A percentile compares a stretch with the other conserved stretches of the same genome.
These are phyloP conservation scores for Garcia nutans DNA, from an alignment of 345 rosid species.

Conservation along the genomic window DNA sequence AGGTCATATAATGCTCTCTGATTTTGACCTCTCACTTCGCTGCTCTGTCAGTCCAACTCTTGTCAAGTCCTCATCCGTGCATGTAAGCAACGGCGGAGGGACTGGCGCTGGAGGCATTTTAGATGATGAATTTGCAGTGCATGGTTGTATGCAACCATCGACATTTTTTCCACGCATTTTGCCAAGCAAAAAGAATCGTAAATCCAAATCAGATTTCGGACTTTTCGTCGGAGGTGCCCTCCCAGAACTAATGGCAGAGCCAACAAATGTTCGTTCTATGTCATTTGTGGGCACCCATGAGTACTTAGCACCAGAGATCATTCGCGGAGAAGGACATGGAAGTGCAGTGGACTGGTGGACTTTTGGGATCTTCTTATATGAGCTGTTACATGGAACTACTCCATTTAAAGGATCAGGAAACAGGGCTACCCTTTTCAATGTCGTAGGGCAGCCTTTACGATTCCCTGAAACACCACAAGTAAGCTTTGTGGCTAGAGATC, in stretches of 20 bases:
- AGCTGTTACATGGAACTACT: slow-evolving; percentile 75
- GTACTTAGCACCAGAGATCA: slow-evolving; percentile 84
- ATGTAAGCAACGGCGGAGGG: slow-evolving; percentile 27
- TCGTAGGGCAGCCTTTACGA: slow-evolving; percentile 76
- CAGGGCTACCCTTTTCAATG: slow-evolving; percentile 78
- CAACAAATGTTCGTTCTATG: slow-evolving; percentile 84
- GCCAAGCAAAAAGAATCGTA: slow-evolving; percentile 71
- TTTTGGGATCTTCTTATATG: slow-evolving; percentile 80
- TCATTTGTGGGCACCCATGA: slow-evolving; percentile 95
- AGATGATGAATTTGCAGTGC: slow-evolving; percentile 59
- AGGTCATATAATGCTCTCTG: slow-evolving; percentile 92
- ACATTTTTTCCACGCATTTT: slow-evolving; percentile 77
- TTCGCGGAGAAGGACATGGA: slow-evolving; percentile 96
- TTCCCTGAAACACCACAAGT: slow-evolving; percentile 77
- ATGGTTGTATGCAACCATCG: slow-evolving; percentile 70
- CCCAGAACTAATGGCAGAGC: slow-evolving; percentile 94
- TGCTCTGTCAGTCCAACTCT: slow-evolving; percentile 85
- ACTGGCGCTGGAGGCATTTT: slow-evolving; percentile 42
- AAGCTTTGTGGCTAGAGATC: slow-evolving; percentile 66
- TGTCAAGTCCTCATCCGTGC: slow-evolving; percentile 77
- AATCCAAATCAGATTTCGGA: slow-evolving; percentile 81
- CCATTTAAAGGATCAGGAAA: slow-evolving; percentile 95
- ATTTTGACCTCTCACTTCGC: slow-evolving; percentile 83
- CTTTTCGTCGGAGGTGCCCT: slow-evolving; percentile 56
- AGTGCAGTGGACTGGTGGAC: slow-evolving; percentile 99